Conservation (phyloP, 2,329 filamentous ascomycete species). For the Kalmusia sp. region DNA sequence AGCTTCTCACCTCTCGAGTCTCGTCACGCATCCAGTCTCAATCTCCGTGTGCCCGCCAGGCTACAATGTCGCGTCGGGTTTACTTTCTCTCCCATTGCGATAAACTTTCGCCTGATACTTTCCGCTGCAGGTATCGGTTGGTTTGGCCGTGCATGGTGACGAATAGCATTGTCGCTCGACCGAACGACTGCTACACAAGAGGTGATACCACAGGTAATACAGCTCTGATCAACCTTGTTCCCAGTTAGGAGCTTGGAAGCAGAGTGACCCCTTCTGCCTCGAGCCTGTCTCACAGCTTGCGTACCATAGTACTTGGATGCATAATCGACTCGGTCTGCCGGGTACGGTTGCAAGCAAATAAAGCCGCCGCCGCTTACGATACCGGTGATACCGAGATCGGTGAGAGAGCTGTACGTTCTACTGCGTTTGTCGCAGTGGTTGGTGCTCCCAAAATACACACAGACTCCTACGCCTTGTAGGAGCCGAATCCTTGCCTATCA, state of each 20-base stretch:
- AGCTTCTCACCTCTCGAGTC: no score
- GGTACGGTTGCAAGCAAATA: not conserved
- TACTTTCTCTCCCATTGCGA: not conserved
- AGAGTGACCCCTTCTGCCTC: not conserved
- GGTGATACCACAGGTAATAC: constrained; percentile 6
- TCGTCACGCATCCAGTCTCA: not conserved
- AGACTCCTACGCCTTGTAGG: constrained; percentile 4
- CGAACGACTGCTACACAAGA: constrained; percentile 1
- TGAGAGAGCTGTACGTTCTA: constrained; percentile 3
- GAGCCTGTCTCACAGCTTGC: not conserved
- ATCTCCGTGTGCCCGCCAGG: not conserved
- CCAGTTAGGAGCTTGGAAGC: not conserved
- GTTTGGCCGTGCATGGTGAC: constrained; percentile 4
- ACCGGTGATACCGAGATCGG: constrained; percentile 4
- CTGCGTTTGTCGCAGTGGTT: not conserved
- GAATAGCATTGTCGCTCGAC: not conserved
- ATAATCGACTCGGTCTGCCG: constrained; percentile 1
- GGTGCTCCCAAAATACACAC: constrained; percentile 2
- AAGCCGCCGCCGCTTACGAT: constrained; percentile 3
- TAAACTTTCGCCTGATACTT: not conserved
- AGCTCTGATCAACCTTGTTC: not conserved
- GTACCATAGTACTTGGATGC: not conserved
- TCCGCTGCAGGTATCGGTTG: not conserved
- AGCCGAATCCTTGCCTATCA: constrained; percentile 1
- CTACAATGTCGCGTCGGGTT: not conserved